Evolutionary conservation across 257 asterid genomes (phyloP).

Genomic region (Vinca minor): DNA sequence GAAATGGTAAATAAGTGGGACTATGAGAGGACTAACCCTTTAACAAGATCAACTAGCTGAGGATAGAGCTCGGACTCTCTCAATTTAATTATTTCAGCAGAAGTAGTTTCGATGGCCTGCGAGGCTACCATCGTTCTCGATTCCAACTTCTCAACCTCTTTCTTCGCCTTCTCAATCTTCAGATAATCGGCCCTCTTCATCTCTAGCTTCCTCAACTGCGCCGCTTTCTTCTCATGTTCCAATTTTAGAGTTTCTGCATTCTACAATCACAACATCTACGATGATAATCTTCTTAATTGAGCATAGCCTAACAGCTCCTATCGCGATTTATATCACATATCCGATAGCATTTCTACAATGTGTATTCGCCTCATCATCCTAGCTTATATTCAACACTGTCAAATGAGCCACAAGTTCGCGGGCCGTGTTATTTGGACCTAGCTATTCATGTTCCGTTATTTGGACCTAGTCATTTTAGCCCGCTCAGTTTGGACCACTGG

Average conservation of each 20-base stretch:
- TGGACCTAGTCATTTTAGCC: no score
- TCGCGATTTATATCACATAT: background rate
- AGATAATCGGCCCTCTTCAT: conserved; percentile 76
- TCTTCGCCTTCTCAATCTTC: conserved; percentile 83
- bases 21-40: conserved; percentile 58
- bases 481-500: no score
- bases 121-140: conserved; percentile 77
- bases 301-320: background rate
- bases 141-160: conserved; percentile 89
- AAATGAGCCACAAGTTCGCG: no score
- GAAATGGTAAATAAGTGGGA: background rate
- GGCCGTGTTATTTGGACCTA: no score
- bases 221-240: conserved; percentile 72
- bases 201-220: conserved; percentile 64
- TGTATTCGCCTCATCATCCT: no score
- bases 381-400: no score
- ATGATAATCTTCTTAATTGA: background rate
- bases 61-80: conserved; percentile 87
- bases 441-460: no score
- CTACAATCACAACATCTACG: conserved; percentile 26
- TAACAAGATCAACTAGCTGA: conserved; percentile 65
- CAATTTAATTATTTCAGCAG: conserved; percentile 70
- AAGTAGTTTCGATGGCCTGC: conserved; percentile 79
- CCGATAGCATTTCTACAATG: background rate
- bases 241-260: conserved; percentile 63